phyloP scores from a whole-genome alignment of 2,329 filamentous ascomycete species.

The Talaromyces sp. region DNA sequence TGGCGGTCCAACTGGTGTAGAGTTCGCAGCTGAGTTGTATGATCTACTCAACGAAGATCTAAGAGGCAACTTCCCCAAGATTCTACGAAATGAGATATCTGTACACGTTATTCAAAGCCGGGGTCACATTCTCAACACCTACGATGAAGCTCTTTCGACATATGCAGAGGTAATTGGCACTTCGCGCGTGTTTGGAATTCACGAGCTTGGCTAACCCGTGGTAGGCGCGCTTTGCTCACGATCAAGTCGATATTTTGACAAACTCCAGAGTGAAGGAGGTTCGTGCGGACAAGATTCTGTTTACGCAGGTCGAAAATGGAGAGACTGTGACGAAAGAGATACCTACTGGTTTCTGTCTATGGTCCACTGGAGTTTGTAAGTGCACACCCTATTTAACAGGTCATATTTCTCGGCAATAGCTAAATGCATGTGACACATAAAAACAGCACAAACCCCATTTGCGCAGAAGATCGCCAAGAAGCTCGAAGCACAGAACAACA shows the following conservation, averaged over 20 bases:
- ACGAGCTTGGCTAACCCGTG: slow-evolving; percentile 7
- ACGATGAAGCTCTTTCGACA: slow-evolving; percentile 87
- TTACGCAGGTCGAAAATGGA: slow-evolving; percentile 77
- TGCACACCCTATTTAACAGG: slow-evolving; percentile 4
- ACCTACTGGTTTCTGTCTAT: slow-evolving; percentile 92
- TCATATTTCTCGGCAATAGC: background rate
- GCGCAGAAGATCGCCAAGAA: slow-evolving; percentile 72
- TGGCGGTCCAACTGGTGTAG: slow-evolving; percentile 91
- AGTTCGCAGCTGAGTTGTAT: slow-evolving; percentile 94
- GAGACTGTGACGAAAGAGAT: slow-evolving; percentile 82
- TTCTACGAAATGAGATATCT: slow-evolving; percentile 95
- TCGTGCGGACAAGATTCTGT: slow-evolving; percentile 74
- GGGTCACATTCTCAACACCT: slow-evolving; percentile 94
- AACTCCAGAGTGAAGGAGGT: slow-evolving; percentile 94
- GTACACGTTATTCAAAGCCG: slow-evolving; percentile 95
- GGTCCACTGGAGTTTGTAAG: slow-evolving; percentile 83
- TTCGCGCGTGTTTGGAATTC: background rate
- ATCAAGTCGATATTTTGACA: slow-evolving; percentile 85
- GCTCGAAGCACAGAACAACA: slow-evolving; percentile 76
- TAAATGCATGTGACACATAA: background rate
- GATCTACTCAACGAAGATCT: slow-evolving; percentile 96
- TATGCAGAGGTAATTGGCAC: slow-evolving; percentile 66
- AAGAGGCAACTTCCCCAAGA: slow-evolving; percentile 73
- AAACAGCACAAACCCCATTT: slow-evolving; percentile 68
- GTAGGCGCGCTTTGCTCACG: slow-evolving; percentile 74